These are phyloP conservation scores for Claviceps fusiformis DNA, from an alignment of 2,329 filamentous ascomycete species.

Conservation along the genomic window DNA sequence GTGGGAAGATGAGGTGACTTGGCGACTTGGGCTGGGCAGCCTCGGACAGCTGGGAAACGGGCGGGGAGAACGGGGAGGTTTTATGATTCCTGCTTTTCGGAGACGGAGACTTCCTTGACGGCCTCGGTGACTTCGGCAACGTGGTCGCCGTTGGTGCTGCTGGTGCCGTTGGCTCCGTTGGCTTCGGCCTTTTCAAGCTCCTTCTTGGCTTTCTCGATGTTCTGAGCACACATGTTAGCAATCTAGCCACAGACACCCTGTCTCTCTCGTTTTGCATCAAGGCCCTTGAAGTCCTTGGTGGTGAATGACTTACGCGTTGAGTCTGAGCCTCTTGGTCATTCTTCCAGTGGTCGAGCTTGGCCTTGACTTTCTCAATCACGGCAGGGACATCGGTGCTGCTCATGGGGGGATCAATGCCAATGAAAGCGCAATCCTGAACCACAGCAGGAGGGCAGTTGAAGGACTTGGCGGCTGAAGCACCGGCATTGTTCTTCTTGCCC, in stretches of 20 bases:
- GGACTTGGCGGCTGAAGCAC: slow-evolving; percentile 33
- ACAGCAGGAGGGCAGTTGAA: slow-evolving; percentile 86
- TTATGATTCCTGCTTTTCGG: slow-evolving; percentile 38
- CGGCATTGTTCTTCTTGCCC: slow-evolving; percentile 50
- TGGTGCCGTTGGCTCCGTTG: slow-evolving; percentile 29
- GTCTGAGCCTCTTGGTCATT: slow-evolving; percentile 80
- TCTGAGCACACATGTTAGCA: slow-evolving; percentile 39
- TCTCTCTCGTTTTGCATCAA: neutral
- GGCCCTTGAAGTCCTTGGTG: neutral
- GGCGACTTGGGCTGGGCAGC: no score
- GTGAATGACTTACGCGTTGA: slow-evolving; percentile 55
- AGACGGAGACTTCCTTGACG: slow-evolving; percentile 37
- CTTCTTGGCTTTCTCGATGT: slow-evolving; percentile 91
- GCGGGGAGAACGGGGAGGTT: neutral
- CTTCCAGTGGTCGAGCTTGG: slow-evolving; percentile 87
- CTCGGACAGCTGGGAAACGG: neutral
- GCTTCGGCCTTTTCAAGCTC: slow-evolving; percentile 62
- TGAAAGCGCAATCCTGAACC: slow-evolving; percentile 75
- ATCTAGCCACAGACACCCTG: neutral
- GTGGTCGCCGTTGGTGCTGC: slow-evolving; percentile 31
- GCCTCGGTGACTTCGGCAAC: slow-evolving; percentile 40
- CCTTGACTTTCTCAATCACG: slow-evolving; percentile 78
- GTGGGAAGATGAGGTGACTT: neutral
- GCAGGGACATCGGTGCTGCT: slow-evolving; percentile 67
- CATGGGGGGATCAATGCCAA: slow-evolving; percentile 81